Evolutionary conservation across 1,284 basidiomycete species (phyloP).

Genomic region (Pseudozyma thailandica): DNA sequence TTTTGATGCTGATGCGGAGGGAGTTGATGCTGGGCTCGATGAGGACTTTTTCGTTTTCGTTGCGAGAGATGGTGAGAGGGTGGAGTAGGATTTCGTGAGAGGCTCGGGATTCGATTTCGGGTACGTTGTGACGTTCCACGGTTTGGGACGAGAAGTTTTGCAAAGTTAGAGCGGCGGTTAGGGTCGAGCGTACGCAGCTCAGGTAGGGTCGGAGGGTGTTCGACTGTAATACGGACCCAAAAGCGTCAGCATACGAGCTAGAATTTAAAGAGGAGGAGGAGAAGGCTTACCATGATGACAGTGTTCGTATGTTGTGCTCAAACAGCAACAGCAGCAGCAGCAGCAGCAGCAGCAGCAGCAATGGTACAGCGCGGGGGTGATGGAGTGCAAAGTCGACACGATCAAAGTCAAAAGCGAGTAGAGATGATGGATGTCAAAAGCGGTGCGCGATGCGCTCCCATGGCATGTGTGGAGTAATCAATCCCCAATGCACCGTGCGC

Average conservation of each 20-base stretch:
- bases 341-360: too few relatives aligned
- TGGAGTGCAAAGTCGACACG: too few relatives aligned
- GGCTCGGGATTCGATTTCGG: constrained; percentile 71
- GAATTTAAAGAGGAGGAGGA: background rate
- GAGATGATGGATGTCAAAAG: too few relatives aligned
- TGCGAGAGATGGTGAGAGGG: constrained; percentile 91
- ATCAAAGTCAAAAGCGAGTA: too few relatives aligned
- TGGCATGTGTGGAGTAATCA: too few relatives aligned
- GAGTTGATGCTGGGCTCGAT: constrained; percentile 98
- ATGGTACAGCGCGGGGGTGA: too few relatives aligned
- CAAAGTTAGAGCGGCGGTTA: constrained; percentile 95
- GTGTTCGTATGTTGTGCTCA: too few relatives aligned
- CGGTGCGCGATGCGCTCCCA: too few relatives aligned
- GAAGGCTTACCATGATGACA: constrained; percentile 7
- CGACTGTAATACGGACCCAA: constrained; percentile 66
- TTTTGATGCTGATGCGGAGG: constrained; percentile 92
- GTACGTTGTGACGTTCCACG: constrained; percentile 72
- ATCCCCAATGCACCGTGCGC: too few relatives aligned
- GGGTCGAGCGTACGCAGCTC: constrained; percentile 90
- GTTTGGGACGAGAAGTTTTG: constrained; percentile 98
- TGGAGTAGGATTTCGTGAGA: constrained; percentile 82
- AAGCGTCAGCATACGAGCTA: background rate
- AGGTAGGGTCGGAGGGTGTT: constrained; percentile 90
- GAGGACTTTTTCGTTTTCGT: constrained; percentile 94
- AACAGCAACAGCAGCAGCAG: too few relatives aligned